Evolutionary conservation across 345 rosid genomes (phyloP), one percentile per base, ranked within the genome.

Genomic region (Luvunga scandens): DNA sequence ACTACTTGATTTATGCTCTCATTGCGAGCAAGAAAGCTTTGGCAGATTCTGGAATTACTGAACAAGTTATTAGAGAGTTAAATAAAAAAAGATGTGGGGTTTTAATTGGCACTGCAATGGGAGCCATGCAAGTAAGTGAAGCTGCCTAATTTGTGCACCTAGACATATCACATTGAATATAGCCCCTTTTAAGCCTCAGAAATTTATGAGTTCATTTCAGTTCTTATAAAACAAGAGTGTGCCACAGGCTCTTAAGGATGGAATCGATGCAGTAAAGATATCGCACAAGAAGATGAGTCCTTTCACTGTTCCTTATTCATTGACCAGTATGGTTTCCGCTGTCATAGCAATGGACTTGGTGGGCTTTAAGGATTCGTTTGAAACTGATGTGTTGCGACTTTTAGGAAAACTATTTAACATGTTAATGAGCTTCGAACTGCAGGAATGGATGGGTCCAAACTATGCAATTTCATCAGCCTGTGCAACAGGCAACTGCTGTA

Each of bases 391-490:
- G 57, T 53, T 53, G 22, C 5, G 27, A 34, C 42, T 53, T 31
- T 9, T 18, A 31, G n/a, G 8, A 55, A 2, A 53, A 71, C 42
- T 12, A 2, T 9, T 30, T 33, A 30, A 7, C 38, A 9, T 19
- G 9, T 18, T 45, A 28, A 53, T 25, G 5, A 71, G 38, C 9
- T 39, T 83, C 13, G 21, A 33, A 24, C 67, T 57, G 79, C 80
- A 89, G 92, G 91, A 90, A 34, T 89, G 92, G 92, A 87, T 83
- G 92, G 92, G 92, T n/a, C 92, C 92, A 66, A 89, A 83, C 80
- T 89, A 89, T 73, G 86, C 92, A 22, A 87, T 86, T 70, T 86
- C 92, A 22, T 83, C 92, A 53, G 89, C 89, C 34, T 89, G 92
- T 85, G 88, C 92, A 64, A 89, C 92, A 16, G 80, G 92, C 86